Conservation (phyloP, 2,329 filamentous ascomycete species). For the Helotiales sp. region DNA sequence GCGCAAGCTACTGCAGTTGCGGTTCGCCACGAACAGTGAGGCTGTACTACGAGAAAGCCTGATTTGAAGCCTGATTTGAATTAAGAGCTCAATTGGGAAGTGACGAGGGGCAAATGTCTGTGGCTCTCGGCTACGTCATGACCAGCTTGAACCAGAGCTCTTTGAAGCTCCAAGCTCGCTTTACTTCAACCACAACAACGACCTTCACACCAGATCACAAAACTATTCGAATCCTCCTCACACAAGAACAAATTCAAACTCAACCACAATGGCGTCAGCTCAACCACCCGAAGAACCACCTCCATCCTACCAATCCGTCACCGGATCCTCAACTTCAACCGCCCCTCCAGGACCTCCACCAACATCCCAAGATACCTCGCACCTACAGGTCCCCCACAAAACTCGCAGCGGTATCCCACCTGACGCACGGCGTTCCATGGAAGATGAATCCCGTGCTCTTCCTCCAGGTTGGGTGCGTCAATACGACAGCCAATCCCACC, state of each 20-base stretch:
- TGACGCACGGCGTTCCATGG: slow-evolving; percentile 56
- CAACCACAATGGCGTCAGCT: slow-evolving; percentile 1
- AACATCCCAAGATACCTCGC: neutral
- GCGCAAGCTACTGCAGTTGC: slow-evolving; percentile 14
- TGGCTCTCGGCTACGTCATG: too few species aligned
- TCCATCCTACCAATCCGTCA: slow-evolving; percentile 37
- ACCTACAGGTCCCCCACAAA: slow-evolving; percentile 31
- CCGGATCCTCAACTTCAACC: neutral
- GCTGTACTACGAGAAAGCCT: too few species aligned
- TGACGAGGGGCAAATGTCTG: too few species aligned
- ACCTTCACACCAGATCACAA: neutral
- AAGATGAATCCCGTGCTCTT: slow-evolving; percentile 56
- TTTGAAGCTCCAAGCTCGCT: too few species aligned
- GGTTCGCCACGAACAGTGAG: neutral
- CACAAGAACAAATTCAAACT: neutral
- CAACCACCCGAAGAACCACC: slow-evolving; percentile 28
- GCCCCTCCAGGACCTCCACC: neutral
- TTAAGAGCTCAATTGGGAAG: too few species aligned
- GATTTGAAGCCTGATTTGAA: too few species aligned
- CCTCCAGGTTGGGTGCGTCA: slow-evolving; percentile 57
- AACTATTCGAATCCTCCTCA: neutral
- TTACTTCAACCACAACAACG: too few species aligned
- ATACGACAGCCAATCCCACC: slow-evolving; percentile 52
- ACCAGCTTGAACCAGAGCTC: too few species aligned
- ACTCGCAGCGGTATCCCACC: slow-evolving; percentile 54